Evolutionary conservation across 2,329 filamentous ascomycete species (phyloP).

Genomic region (Aspergillus quadricinctus): DNA sequence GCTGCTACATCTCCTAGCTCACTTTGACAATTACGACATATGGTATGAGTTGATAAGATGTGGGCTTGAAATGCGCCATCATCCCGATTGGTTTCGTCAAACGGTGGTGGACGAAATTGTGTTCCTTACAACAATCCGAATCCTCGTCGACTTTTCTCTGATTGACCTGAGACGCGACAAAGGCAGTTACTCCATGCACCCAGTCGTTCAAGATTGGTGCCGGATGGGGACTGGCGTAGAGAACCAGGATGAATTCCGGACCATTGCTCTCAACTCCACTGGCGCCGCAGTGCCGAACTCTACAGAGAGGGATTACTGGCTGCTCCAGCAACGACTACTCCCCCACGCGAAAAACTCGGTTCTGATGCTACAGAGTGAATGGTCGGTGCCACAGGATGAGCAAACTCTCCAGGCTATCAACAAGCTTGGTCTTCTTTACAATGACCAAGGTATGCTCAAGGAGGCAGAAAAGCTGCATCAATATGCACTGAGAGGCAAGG

Average conservation of each 20-base stretch:
- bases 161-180: slow-evolving; percentile 20
- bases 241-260: too few species aligned
- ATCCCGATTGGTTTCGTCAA: slow-evolving; percentile 17
- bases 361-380: neutral
- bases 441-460: slow-evolving; percentile 18
- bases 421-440: slow-evolving; percentile 15
- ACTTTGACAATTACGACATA: slow-evolving; percentile 42
- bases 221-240: too few species aligned
- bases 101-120: slow-evolving; percentile 13
- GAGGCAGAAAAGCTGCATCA: slow-evolving; percentile 21
- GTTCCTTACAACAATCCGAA: slow-evolving; percentile 17
- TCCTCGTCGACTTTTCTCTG: slow-evolving; percentile 24
- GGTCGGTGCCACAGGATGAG: too few species aligned
- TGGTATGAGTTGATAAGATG: slow-evolving; percentile 42
- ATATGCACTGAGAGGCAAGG: slow-evolving; percentile 16
- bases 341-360: slow-evolving; percentile 14
- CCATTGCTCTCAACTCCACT: too few species aligned
- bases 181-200: slow-evolving; percentile 24
- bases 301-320: slow-evolving; percentile 6
- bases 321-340: slow-evolving; percentile 15
- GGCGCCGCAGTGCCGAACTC: slow-evolving; percentile 2
- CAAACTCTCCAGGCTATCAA: slow-evolving; percentile 6
- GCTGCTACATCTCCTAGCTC: slow-evolving; percentile 42
- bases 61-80: slow-evolving; percentile 2
- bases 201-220: slow-evolving; percentile 26